These are phyloP conservation scores for Corylus americana DNA, from an alignment of 306 rosid genomes.

Conservation along the genomic window DNA sequence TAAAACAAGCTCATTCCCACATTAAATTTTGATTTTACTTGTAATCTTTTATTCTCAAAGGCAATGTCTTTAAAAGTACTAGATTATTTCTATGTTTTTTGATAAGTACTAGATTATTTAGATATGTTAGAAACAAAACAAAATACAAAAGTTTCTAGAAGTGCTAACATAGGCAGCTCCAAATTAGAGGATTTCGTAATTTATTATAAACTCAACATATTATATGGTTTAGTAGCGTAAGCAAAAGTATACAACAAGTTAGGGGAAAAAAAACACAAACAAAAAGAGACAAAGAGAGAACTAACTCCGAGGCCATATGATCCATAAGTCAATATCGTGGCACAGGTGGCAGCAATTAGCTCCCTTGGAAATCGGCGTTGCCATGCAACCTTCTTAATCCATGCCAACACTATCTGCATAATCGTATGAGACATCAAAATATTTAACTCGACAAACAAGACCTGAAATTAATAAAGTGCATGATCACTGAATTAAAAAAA, in stretches of 20 bases:
- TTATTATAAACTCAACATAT: neutral
- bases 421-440: constrained; percentile 15
- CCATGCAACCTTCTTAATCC: constrained; percentile 47
- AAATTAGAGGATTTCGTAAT: neutral
- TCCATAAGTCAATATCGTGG: constrained; percentile 49
- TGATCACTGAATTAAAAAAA: neutral
- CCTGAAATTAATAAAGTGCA: neutral
- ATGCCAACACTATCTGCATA: constrained; percentile 39
- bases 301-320: constrained; percentile 58
- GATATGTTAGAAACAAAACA: neutral
- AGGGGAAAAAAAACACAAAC: neutral
- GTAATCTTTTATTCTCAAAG: neutral
- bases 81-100: neutral
- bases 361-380: constrained; percentile 31
- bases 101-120: neutral
- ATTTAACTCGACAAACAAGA: constrained; percentile 4
- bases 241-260: neutral
- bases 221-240: neutral
- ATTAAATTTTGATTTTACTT: neutral
- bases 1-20: neutral
- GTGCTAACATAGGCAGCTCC: neutral
- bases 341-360: constrained; percentile 30
- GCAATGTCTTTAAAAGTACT: neutral
- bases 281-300: constrained; percentile 13
- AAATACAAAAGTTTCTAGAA: neutral